Evolutionary conservation across 805 yeast genomes (phyloP), one percentile per base, ranked within the genome.

Genomic region (Ogataea paradorogensis): DNA sequence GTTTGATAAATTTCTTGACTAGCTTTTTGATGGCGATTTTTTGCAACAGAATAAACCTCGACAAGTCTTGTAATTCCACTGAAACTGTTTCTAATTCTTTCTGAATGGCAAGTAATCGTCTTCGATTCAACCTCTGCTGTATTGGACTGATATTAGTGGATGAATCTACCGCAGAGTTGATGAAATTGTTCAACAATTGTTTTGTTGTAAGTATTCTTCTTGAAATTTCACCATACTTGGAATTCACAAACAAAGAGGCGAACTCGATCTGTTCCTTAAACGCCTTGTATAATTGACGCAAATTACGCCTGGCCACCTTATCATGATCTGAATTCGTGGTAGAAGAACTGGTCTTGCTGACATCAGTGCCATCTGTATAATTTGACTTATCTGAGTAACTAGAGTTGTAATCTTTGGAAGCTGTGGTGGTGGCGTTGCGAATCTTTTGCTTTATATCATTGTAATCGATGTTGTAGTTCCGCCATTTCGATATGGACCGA

Each of bases 401-500:
- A 1, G 53, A 48, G 10, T 16, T 15, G 10, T 41, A 33, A 16
- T 43, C 43, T 15, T 52, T 23, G 9, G 25, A 39, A 16, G 30
- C 24, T 2, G 42, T 50, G 1, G 67, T 56, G 1, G 91, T 83
- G 7, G 80, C 78, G 15, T 61, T 57, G 51, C 81, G 73, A 43
- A 90, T 86, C 31, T 74, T 70, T 4, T 64, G 63, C 61, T 89
- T 90, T 42, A 90, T 59, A 26, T 80, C 85, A 50, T 87, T 83
- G 63, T 90, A 90, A 55, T 87, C 89, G 28, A 90, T 71, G 60
- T 90, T 88, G 62, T 86, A 82, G 46, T 77, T 75, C 52, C 76
- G 75, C 97, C 98, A 90, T 65, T 86, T 93, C 2, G 90, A 88
- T 16, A 88, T 84, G 9, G 95, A 84, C 51, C 87, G 72, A 48